A percentile compares a stretch with the other conserved stretches of the same genome.
phyloP scores from a whole-genome alignment of 106 monocot species.

The Dendrobium huoshanense region DNA sequence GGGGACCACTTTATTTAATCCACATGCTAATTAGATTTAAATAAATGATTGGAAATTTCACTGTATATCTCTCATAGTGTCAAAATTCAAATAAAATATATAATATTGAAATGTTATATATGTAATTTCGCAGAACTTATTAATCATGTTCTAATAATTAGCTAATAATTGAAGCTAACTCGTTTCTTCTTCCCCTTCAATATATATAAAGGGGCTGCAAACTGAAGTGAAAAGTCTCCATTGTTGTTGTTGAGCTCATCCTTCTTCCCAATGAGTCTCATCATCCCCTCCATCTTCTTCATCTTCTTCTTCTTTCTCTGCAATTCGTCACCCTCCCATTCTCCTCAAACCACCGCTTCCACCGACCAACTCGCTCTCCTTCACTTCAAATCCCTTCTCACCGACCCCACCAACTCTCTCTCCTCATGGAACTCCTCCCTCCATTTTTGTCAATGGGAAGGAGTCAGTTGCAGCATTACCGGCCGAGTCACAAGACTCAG shows the following conservation, averaged over 20 bases:
- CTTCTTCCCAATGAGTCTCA: not conserved
- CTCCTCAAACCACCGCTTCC: not conserved
- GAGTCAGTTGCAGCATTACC: constrained; percentile 25
- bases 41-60: no score
- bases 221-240: not conserved
- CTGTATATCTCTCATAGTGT: no score
- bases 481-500: constrained; percentile 15
- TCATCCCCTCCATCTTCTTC: not conserved
- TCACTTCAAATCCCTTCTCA: constrained; percentile 30
- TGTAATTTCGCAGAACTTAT: no score
- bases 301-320: not conserved
- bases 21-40: no score
- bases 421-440: constrained; percentile 23
- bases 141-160: no score
- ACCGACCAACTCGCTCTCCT: constrained; percentile 21
- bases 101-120: no score
- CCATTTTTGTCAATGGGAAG: constrained; percentile 34
- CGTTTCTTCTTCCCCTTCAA: no score
- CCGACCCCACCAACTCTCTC: constrained; percentile 5
- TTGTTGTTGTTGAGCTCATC: not conserved
- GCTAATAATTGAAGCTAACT: no score
- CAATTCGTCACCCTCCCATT: not conserved
- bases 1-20: no score
- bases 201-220: no score
- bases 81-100: no score